Base-by-base conservation (phyloP, 108 stramenopile genomes). In the Conticribra guillardii region DNA sequence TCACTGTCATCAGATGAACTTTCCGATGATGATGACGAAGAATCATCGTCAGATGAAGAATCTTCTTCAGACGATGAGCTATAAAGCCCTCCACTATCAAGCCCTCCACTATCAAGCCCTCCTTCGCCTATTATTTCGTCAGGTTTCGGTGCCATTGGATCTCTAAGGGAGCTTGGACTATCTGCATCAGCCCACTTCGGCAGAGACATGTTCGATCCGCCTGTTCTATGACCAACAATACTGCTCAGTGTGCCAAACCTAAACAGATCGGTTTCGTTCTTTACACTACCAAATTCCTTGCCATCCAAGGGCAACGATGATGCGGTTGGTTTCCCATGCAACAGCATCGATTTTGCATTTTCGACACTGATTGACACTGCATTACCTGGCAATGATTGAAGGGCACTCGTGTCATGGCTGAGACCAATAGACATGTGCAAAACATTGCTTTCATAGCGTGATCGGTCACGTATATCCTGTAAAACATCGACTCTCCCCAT, bases 391-490 rank as follows among this genome's bases (percentile, higher is more conserved):
- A 29, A 17, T 22, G 76, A 54, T 16, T 93, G 83, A 27, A 85
- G 53, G 9, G 72, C 65, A 55, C 80, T 82, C 8, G 79, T 67
- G 60, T 90, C 95, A 61, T 74, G 45, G 56, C 78, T 67, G 28
- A 90, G 69, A 26, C 86, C 83, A 72, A 83, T 55, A 44, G 81
- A 69, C 67, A 71, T 22, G 18, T 86, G 92, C 27, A 99, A 60
- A 19, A 98, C 18, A 27, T 80, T 75, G 34, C 92, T 92, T 69
- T 97, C 89, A 60, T 96, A 85, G 30, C 99, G 79, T 0, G 97
- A 97, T 58, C 97, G 79, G 72, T 99, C 99, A 22, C 98, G 87
- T 7, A 99, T 90, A 83, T 99, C 97, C 46, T 89, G 91, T 47
- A 91, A 62, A 8, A 90, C 77, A 78, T 99, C 99, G 47, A 93